Conservation (phyloP, 495 filamentous ascomycete genomes). For the Penicillium subrubescens region DNA sequence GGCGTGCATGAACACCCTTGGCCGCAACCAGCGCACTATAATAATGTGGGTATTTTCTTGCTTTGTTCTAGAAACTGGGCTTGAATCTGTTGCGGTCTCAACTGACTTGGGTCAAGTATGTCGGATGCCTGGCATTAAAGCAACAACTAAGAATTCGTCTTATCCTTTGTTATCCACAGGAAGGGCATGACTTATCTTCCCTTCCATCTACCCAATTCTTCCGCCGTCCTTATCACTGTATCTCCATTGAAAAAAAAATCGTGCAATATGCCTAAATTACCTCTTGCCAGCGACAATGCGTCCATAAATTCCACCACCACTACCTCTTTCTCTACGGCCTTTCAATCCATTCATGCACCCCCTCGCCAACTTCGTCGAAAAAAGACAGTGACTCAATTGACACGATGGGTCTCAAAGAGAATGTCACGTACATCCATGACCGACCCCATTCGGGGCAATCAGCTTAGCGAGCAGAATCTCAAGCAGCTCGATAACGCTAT, state of each 20-base stretch:
- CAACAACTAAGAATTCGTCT: neutral
- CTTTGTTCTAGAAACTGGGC: neutral
- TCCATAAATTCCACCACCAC: slow-evolving; percentile 10
- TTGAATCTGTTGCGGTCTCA: neutral
- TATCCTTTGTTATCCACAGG: neutral
- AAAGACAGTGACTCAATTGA: slow-evolving; percentile 20
- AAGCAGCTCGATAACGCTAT: slow-evolving; percentile 7
- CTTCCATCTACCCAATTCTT: neutral
- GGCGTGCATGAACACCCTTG: neutral
- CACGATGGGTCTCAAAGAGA: slow-evolving; percentile 25
- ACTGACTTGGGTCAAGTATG: neutral
- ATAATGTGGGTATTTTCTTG: neutral
- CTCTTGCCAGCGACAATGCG: slow-evolving; percentile 9
- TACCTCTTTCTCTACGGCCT: slow-evolving; percentile 16
- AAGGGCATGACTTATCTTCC: neutral
- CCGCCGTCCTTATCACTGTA: neutral
- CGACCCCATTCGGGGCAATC: neutral
- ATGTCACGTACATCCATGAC: slow-evolving; percentile 20
- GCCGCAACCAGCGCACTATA: neutral
- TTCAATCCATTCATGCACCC: slow-evolving; percentile 8
- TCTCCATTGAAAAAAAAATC: neutral
- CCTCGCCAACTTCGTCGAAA: slow-evolving; percentile 12
- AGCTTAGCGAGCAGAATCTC: slow-evolving; percentile 23
- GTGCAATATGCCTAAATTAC: slow-evolving; percentile 17
- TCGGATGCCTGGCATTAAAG: neutral